Base-by-base conservation (phyloP, 352 stramenopile species). In the Halophytophthora polymorphica region DNA sequence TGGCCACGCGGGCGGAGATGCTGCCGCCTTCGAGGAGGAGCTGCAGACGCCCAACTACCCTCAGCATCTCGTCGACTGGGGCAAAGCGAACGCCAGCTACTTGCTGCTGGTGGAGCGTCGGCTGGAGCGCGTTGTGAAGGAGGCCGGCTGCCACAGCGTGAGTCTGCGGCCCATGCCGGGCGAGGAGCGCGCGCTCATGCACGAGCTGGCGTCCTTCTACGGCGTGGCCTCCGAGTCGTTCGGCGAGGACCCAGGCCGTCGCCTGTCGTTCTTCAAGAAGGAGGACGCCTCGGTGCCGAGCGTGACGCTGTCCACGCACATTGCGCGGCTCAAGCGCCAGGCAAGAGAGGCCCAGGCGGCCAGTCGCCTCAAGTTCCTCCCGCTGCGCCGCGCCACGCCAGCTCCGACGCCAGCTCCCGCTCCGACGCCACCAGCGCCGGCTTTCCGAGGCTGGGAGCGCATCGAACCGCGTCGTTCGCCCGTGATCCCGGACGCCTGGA, bases 221-320 rank as follows among this genome's bases (percentile, higher is more conserved):
- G 56, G 60, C 2, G 73, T 93, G 10, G 61, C 72, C 2, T 93
- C 79, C 12, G 71, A 90, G 66, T 90, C 83, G 14, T 87, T 88
- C 60, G 83, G 77, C 14, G 72, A 88, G 66, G 79, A 93, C 25
- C 66, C 73, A 6, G 65, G 60, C 48, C 82, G 82, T 21, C 73
- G 78, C 61, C 73, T 90, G 33, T 89, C 78, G 14, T 88, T 88
- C 38, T 93, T 86, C 53, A 93, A 93, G 62, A 64, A 66, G 13
- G 73, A 84, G 11, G 50, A 56, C 5, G 71, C 76, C n/a, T 50
- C 38, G 22, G 66, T 93, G 12, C 79, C 82, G 0, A 60, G 53
- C 19, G 59, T 83, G 42, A 76, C 75, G 41, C 58, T 93, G 19
- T 93, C 82, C 12, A 74, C 73, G 34, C 54, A 71, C 37, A 69